Evolutionary conservation across 78 protist species (phyloP).

Genomic region (Planoprotostelium fungivorum): DNA sequence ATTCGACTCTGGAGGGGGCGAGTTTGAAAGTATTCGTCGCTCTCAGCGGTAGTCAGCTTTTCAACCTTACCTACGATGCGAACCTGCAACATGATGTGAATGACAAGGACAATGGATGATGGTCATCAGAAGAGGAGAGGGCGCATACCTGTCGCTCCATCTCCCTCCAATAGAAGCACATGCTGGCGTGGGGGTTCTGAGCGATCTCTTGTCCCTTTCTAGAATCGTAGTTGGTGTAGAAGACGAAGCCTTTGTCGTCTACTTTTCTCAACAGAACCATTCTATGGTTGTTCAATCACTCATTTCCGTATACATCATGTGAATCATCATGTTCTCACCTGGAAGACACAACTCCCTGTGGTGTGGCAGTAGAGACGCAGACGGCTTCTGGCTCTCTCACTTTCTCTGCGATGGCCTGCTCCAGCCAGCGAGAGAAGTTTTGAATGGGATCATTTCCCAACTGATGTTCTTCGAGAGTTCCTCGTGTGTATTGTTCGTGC

Average conservation of each 20-base stretch:
- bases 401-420: not conserved
- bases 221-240: conserved; percentile 47
- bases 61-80: conserved; percentile 42
- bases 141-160: not conserved
- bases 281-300: not conserved
- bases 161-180: conserved; percentile 50
- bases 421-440: not conserved
- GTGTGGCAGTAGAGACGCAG: not conserved
- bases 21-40: conserved; percentile 35
- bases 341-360: not conserved
- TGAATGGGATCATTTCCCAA: not conserved
- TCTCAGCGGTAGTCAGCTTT: conserved; percentile 1
- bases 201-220: conserved; percentile 33
- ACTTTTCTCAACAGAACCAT: conserved; percentile 40
- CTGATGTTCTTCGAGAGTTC: not conserved
- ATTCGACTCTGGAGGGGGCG: conserved; percentile 35
- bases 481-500: not conserved
- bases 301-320: not conserved
- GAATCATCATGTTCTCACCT: not conserved
- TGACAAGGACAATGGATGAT: not conserved
- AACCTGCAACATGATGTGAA: conserved; percentile 6
- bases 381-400: not conserved
- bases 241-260: conserved; percentile 50
- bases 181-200: conserved; percentile 41
- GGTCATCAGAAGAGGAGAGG: not conserved